These are phyloP conservation scores for Pseudocercospora crystallina DNA, from an alignment of 2,329 filamentous ascomycete genomes.

Conservation along the genomic window DNA sequence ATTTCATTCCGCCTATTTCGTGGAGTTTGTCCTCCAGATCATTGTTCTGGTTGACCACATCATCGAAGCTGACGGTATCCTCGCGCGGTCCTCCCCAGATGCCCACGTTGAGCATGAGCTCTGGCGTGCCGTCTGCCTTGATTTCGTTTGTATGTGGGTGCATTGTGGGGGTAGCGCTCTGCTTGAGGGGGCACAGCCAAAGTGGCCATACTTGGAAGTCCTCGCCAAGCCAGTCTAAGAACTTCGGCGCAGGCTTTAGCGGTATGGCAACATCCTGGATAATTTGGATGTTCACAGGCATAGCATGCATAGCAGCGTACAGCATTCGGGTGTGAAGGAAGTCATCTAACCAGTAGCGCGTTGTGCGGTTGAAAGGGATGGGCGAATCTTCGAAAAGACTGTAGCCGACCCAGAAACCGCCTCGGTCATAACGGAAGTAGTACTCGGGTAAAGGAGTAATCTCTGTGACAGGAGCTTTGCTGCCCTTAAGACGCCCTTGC, in stretches of 20 bases:
- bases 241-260: constrained; percentile 49
- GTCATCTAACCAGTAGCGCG: constrained; percentile 58
- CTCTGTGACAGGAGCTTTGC: not conserved
- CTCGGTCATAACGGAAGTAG: constrained; percentile 62
- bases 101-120: constrained; percentile 52
- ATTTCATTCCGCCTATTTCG: constrained; percentile 74
- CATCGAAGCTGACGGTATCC: constrained; percentile 27
- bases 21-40: constrained; percentile 67
- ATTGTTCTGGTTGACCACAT: constrained; percentile 67
- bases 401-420: constrained; percentile 62
- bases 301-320: constrained; percentile 62
- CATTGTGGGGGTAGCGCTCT: constrained; percentile 1
- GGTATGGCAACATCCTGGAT: constrained; percentile 64
- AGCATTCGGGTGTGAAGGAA: constrained; percentile 62
- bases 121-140: not conserved
- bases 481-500: constrained; percentile 33
- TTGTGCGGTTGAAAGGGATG: constrained; percentile 57
- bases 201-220: constrained; percentile 54
- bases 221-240: constrained; percentile 52
- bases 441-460: constrained; percentile 52
- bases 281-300: constrained; percentile 55
- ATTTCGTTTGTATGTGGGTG: not conserved
- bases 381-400: constrained; percentile 61
- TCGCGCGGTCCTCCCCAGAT: constrained; percentile 68
- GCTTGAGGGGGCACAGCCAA: constrained; percentile 56